phyloP scores from a whole-genome alignment of 768 basidiomycete genomes.

The button mushroom (Agaricus bisporus) region DNA sequence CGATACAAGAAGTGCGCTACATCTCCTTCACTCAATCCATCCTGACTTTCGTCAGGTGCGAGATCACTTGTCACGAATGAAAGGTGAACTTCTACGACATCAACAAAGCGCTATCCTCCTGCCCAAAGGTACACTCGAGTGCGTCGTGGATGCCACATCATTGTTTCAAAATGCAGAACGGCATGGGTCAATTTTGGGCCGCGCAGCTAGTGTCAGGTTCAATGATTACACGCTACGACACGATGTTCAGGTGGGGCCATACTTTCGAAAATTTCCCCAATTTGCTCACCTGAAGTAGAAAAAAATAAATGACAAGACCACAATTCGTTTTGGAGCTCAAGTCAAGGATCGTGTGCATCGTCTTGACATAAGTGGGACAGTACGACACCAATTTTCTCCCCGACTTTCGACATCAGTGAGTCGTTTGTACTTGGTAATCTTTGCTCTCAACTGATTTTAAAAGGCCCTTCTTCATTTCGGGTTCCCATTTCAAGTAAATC shows the following conservation, averaged over 20 bases:
- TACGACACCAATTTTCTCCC: slow-evolving; percentile 75
- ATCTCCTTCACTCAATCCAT: neutral
- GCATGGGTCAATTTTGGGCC: neutral
- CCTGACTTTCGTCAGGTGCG: slow-evolving; percentile 32
- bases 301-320: slow-evolving; percentile 39
- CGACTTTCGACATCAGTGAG: slow-evolving; percentile 43
- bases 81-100: slow-evolving; percentile 29
- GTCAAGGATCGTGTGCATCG: slow-evolving; percentile 21
- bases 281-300: slow-evolving; percentile 28
- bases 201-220: slow-evolving; percentile 5
- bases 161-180: slow-evolving; percentile 11
- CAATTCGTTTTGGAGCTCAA: slow-evolving; percentile 27
- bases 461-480: slow-evolving; percentile 36
- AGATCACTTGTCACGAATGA: slow-evolving; percentile 33
- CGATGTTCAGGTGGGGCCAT: slow-evolving; percentile 9
- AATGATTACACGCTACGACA: slow-evolving; percentile 7
- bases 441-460: neutral
- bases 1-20: slow-evolving; percentile 39
- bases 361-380: slow-evolving; percentile 53
- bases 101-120: slow-evolving; percentile 33
- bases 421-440: slow-evolving; percentile 7
- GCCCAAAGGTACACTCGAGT: slow-evolving; percentile 38
- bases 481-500: slow-evolving; percentile 31
- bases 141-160: slow-evolving; percentile 40
- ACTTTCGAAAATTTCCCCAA: neutral